Evolutionary conservation across 495 filamentous ascomycete genomes (phyloP), one percentile per base, ranked within the genome.

Genomic region (Penicillium coprophilum): DNA sequence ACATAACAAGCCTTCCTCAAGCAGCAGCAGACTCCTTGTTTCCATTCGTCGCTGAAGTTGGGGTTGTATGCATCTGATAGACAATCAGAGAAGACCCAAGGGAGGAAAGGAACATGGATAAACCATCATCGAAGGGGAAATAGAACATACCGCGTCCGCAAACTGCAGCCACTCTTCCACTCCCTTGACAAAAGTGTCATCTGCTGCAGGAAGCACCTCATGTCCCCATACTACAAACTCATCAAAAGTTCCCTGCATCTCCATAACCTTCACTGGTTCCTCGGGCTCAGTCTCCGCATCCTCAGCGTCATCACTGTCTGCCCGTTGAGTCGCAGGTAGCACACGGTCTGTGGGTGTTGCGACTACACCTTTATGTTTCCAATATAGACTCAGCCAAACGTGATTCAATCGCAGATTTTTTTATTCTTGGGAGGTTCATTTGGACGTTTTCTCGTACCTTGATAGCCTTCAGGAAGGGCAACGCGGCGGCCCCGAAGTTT

Each of bases 141-240:
- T 15, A 39, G n/a, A 53, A 62, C 76, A 48, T 70, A 87, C 84
- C 57, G 74, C 75, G 60, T 87, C 85, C 21, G 92, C 86, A 69
- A 96, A 84, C 2, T 71, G 76, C 60, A 97, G 71, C 93, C 92
- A 97, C 71, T 97, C 93, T 67, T 88, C 84, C 57, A 95, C 75
- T 0, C 80, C 79, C 27, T 85, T 82, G 11, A 83, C 85, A 65
- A 90, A 92, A 1, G 77, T 65, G 66, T 90, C 87, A 59, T 89
- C 88, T 10, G 84, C 77, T 19, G 85, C 80, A 23, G 88, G 87
- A 41, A 82, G 60, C 49, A 80, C 78, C 55, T 91, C 88, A 72
- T 97, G 94, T 0, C 81, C 88, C 93, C 93, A 97, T 21, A 96
- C 80, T 13, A 91, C 70, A 41, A 96, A 65, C 20, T 89, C 80